These are phyloP conservation scores for Gastrodia elata DNA, from an alignment of 106 monocot genomes.

Conservation along the genomic window DNA sequence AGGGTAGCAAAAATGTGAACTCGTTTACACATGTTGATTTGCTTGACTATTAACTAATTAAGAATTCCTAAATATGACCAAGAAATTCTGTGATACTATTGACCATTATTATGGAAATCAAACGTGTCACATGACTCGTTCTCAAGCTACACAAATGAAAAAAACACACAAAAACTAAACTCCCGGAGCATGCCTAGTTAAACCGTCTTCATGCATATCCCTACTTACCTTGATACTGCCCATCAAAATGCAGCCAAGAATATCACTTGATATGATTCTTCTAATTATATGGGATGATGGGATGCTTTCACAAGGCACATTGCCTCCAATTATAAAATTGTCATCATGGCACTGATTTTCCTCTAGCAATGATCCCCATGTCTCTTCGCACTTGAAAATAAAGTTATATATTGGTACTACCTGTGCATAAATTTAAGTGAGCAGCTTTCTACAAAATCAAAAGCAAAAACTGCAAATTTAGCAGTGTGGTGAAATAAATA, in stretches of 20 bases:
- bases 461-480: not conserved
- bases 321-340: not conserved
- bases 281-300: constrained; percentile 27
- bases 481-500: not conserved
- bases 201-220: not conserved
- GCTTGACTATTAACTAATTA: not conserved
- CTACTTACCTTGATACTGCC: constrained; percentile 60
- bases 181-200: not conserved
- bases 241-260: constrained; percentile 57
- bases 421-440: constrained; percentile 22
- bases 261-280: constrained; percentile 68
- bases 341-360: constrained; percentile 18
- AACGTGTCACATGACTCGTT: not conserved
- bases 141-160: not conserved
- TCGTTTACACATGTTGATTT: not conserved
- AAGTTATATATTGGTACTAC: constrained; percentile 67
- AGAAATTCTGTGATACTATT: not conserved
- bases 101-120: not conserved
- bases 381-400: constrained; percentile 41
- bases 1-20: not conserved
- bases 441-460: not conserved
- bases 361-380: constrained; percentile 32
- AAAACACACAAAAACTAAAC: not conserved
- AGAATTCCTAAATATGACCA: too few relatives aligned
- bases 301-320: constrained; percentile 20